Conservation (phyloP, 1,284 basidiomycete genomes). For the Gymnopus androsaceus region DNA sequence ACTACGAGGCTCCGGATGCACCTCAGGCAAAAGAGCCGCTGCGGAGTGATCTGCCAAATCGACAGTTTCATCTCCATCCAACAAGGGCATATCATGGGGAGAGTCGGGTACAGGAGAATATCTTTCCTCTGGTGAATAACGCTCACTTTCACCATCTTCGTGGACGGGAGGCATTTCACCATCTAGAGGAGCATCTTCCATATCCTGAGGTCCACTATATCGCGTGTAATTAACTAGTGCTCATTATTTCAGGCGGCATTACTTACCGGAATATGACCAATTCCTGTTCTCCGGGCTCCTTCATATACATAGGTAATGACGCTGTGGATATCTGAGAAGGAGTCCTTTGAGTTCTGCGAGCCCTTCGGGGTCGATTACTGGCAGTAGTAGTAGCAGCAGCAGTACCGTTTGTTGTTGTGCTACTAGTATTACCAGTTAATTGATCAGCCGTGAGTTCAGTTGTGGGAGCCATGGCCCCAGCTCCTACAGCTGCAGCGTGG, state of each 20-base stretch:
- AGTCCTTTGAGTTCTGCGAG: slow-evolving; percentile 52
- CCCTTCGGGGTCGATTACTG: slow-evolving; percentile 33
- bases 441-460: slow-evolving; percentile 48
- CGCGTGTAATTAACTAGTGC: neutral
- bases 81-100: slow-evolving; percentile 35
- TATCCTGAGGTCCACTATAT: slow-evolving; percentile 41
- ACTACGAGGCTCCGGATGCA: slow-evolving; percentile 10
- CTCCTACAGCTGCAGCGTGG: slow-evolving; percentile 13
- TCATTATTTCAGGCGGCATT: neutral
- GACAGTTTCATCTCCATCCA: slow-evolving; percentile 32
- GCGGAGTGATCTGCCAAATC: slow-evolving; percentile 16
- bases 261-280: slow-evolving; percentile 69
- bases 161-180: slow-evolving; percentile 36
- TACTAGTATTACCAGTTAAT: slow-evolving; percentile 41
- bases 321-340: slow-evolving; percentile 70
- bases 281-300: slow-evolving; percentile 78
- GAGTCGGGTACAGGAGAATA: slow-evolving; percentile 36
- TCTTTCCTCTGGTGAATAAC: slow-evolving; percentile 22
- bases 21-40: slow-evolving; percentile 14
- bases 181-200: slow-evolving; percentile 42
- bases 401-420: slow-evolving; percentile 21
- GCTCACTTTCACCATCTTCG: slow-evolving; percentile 31
- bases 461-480: slow-evolving; percentile 13
- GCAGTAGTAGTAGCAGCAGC: slow-evolving; percentile 22
- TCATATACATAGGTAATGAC: slow-evolving; percentile 73